Evolutionary conservation across 345 rosid species (phyloP).

Genomic region (Euphorbia peplus): DNA sequence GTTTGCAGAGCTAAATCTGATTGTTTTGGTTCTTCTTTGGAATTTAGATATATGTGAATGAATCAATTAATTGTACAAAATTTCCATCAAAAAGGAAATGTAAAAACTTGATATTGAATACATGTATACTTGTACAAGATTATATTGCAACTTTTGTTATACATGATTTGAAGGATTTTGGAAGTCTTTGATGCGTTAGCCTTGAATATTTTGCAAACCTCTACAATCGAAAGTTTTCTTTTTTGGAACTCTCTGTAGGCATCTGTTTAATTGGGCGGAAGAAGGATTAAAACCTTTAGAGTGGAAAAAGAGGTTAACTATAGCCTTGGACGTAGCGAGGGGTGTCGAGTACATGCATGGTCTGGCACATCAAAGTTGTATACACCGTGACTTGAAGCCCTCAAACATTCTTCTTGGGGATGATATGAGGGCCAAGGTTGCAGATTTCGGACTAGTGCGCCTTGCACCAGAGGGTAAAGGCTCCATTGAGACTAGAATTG

Average conservation of each 20-base stretch:
- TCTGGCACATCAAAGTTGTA: slow-evolving; percentile 34
- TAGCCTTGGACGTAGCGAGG: slow-evolving; percentile 32
- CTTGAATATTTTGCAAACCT: no score
- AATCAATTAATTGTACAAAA: neutral
- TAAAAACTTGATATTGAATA: neutral
- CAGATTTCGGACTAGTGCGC: slow-evolving; percentile 32
- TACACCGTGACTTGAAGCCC: slow-evolving; percentile 33
- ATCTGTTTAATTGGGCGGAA: slow-evolving; percentile 26
- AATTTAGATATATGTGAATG: slow-evolving; percentile 29
- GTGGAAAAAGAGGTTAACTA: slow-evolving; percentile 25
- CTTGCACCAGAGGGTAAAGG: slow-evolving; percentile 33
- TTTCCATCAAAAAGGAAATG: neutral
- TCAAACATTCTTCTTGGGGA: slow-evolving; percentile 36
- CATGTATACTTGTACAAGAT: no score
- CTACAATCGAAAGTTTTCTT: no score
- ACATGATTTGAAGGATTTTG: no score
- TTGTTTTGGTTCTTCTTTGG: slow-evolving; percentile 31
- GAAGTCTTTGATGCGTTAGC: no score
- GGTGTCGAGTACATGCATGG: slow-evolving; percentile 33
- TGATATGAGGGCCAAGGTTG: slow-evolving; percentile 35
- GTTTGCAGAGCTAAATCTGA: slow-evolving; percentile 17
- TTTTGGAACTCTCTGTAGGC: slow-evolving; percentile 26
- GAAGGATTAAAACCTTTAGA: slow-evolving; percentile 23
- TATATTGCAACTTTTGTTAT: no score
- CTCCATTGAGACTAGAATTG: slow-evolving; percentile 30